These are phyloP conservation scores for Mortierella antarctica DNA, from an alignment of 192 early-diverging fungal species.

Conservation along the genomic window DNA sequence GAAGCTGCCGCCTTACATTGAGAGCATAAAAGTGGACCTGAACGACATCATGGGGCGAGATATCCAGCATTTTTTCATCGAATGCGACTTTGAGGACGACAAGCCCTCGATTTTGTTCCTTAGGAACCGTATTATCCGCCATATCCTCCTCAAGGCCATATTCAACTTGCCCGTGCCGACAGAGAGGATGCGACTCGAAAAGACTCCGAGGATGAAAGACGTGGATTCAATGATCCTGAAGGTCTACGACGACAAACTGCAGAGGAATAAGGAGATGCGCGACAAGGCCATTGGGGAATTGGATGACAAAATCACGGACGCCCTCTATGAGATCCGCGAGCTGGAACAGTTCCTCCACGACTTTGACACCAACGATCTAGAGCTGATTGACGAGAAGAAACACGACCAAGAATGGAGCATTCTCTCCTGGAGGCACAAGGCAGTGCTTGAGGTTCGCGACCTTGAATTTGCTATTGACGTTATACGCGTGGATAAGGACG, in stretches of 20 bases:
- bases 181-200: conserved; percentile 7
- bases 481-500: too few species aligned
- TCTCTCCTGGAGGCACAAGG: too few species aligned
- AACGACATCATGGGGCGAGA: conserved; percentile 5
- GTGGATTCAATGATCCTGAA: background rate
- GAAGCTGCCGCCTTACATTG: background rate
- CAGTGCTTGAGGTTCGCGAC: too few species aligned
- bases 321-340: background rate
- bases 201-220: background rate
- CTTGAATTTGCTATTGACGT: too few species aligned
- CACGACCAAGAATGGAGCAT: too few species aligned
- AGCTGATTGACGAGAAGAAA: too few species aligned
- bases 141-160: background rate
- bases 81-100: conserved; percentile 17
- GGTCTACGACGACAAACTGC: background rate
- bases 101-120: background rate
- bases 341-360: background rate
- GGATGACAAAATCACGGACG: background rate
- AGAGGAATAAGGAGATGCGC: background rate
- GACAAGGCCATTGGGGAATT: background rate
- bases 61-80: conserved; percentile 8
- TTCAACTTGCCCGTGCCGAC: conserved; percentile 3
- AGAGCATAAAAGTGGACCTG: background rate
- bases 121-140: conserved; percentile 1
- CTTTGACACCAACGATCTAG: background rate